Base-by-base conservation (phyloP, 495 filamentous ascomycete species). In the Hypoxylon trugodes region DNA sequence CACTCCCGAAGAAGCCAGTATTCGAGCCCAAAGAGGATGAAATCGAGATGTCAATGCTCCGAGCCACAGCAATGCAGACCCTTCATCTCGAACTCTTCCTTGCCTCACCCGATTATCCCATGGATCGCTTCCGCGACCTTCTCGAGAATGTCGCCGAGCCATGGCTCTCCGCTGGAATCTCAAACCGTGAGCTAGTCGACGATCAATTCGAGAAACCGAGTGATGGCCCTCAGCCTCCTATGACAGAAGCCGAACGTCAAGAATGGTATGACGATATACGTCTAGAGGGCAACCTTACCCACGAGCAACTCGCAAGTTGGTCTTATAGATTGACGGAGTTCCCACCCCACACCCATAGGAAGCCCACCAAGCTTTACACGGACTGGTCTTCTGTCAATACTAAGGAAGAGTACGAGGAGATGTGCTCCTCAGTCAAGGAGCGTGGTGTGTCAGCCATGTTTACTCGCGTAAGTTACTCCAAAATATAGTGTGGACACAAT, bases 11-110 rank as follows among this genome's bases (percentile, higher is more conserved):
- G n/a, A n/a, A n/a, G n/a, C n/a, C n/a, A n/a, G n/a, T n/a, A n/a
- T n/a, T n/a, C n/a, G 51, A 60, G 37, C 57, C 37, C 9, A 26
- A 54, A 4, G 50, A 65, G 6, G 42, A 32, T 1, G 22, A 19
- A 5, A 4, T 49, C n/a, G 36, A 49, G 13, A 43, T 56, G 49
- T 61, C 66, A 32, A 43, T 46, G 30, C 58, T 71, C 7, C 56
- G 19, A 13, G 22, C 61, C 4, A 60, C 57, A 15, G 3, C 18
- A 9, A 36, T 28, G 25, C 0, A n/a, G 4, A 43, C 9, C 10
- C 46, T 59, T 43, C 35, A 59, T 21, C 26, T 60, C 4, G 47
- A 52, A 28, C 36, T 4, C 7, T 52, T 60, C 15, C 4, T 25
- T 2, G 25, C 40, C n/a, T 15, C 28, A 19, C 58, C 49, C 19